These are phyloP conservation scores for Penicillium sp. DNA, from an alignment of 2,329 filamentous ascomycete genomes.

Conservation along the genomic window DNA sequence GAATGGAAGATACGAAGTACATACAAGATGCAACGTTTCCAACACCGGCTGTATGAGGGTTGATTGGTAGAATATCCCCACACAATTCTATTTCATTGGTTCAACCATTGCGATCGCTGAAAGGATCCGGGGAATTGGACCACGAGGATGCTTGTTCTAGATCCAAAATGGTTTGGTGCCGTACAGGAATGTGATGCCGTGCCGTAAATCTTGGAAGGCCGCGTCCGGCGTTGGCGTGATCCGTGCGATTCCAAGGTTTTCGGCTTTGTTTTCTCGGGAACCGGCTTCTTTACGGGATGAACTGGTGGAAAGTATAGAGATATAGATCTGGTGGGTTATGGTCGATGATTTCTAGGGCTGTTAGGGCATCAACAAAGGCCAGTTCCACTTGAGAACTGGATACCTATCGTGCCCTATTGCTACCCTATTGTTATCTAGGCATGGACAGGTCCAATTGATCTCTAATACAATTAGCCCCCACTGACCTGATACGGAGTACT, in stretches of 20 bases:
- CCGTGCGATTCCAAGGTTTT: not conserved
- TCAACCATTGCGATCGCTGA: conserved; percentile 1
- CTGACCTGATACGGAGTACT: no score
- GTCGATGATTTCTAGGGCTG: not conserved
- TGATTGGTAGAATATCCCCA: conserved; percentile 14
- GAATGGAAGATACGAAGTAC: conserved; percentile 6
- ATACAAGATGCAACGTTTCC: conserved; percentile 8
- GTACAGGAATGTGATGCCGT: conserved; percentile 1
- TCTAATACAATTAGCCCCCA: conserved; percentile 8
- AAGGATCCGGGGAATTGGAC: conserved; percentile 19
- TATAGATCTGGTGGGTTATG: not conserved
- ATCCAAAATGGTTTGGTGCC: conserved; percentile 5
- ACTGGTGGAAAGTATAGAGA: not conserved
- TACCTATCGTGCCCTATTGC: not conserved
- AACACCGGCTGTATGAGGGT: not conserved
- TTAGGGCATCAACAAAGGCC: not conserved
- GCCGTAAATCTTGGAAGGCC: conserved; percentile 1
- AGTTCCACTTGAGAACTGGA: not conserved
- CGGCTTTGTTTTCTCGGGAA: not conserved
- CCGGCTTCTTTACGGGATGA: not conserved
- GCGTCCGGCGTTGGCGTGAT: conserved; percentile 12
- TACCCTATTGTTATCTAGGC: not conserved
- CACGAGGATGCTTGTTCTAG: conserved; percentile 4
- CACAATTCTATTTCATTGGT: conserved; percentile 4
- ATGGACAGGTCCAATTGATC: not conserved